A percentile compares a stretch with the other conserved stretches of the same genome.
These are phyloP conservation scores for Saccharata proteae DNA, from an alignment of 2,329 filamentous ascomycete genomes.

Conservation along the genomic window DNA sequence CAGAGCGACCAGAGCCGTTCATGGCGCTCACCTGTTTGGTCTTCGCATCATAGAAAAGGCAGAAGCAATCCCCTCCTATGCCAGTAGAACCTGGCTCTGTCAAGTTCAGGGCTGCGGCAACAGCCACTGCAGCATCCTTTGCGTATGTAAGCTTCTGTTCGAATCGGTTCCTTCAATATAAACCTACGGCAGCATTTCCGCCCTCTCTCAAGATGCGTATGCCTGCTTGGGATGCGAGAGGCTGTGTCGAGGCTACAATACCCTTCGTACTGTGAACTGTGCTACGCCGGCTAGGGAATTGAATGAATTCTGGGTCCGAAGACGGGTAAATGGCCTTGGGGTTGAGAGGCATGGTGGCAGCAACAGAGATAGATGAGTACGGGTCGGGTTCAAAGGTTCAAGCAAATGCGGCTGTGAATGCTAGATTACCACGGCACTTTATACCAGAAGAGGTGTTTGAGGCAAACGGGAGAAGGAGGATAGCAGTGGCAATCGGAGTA, in stretches of 20 bases:
- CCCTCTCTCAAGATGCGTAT: constrained; percentile 74
- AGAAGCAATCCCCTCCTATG: constrained; percentile 96
- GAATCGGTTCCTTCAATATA: background rate
- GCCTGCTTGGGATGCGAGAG: constrained; percentile 78
- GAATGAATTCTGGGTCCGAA: constrained; percentile 41
- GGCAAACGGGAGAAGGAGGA: too few species aligned
- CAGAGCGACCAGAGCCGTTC: constrained; percentile 86
- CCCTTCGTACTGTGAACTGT: constrained; percentile 89
- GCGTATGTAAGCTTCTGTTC: constrained; percentile 1
- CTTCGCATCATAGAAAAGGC: constrained; percentile 77
- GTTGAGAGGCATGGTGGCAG: constrained; percentile 34
- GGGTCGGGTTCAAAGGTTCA: too few species aligned
- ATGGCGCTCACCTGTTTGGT: constrained; percentile 72
- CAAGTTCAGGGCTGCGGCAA: constrained; percentile 83
- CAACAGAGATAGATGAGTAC: too few species aligned
- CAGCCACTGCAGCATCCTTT: constrained; percentile 90
- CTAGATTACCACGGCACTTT: too few species aligned
- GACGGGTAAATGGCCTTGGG: constrained; percentile 36
- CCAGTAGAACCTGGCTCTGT: constrained; percentile 89
- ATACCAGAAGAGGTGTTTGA: too few species aligned
- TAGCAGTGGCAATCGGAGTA: too few species aligned
- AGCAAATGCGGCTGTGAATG: too few species aligned
- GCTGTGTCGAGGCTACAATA: constrained; percentile 83
- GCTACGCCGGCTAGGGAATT: constrained; percentile 70
- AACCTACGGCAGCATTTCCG: constrained; percentile 74